phyloP scores from a whole-genome alignment of 2,329 filamentous ascomycete species.

The Boeremia exigua region DNA sequence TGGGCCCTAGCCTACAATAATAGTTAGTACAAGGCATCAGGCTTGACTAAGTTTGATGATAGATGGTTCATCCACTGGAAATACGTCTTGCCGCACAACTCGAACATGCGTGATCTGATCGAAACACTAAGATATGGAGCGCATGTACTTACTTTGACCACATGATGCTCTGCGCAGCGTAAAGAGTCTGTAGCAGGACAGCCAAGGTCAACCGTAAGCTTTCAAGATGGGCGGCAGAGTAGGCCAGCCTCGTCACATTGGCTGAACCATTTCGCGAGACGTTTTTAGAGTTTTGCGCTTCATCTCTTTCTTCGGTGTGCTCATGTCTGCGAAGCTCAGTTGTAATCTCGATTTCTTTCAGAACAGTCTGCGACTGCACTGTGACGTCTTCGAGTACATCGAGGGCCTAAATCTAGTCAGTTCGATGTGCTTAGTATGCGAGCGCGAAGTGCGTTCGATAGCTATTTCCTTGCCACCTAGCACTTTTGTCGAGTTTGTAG shows the following conservation, averaged over 20 bases:
- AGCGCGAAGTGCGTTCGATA: too few species aligned
- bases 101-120: neutral
- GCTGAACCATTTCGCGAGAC: neutral
- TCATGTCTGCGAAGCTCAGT: conserved; percentile 18
- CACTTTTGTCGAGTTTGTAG: neutral
- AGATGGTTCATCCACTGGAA: neutral
- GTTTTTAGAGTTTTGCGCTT: neutral
- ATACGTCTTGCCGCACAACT: neutral
- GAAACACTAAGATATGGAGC: neutral
- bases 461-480: neutral
- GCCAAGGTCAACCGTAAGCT: conserved; percentile 44
- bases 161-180: conserved; percentile 47
- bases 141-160: conserved; percentile 45
- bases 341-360: conserved; percentile 37
- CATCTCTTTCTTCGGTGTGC: conserved; percentile 8
- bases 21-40: neutral
- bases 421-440: neutral
- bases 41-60: neutral
- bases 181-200: conserved; percentile 48
- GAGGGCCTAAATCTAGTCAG: conserved; percentile 31
- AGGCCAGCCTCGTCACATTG: conserved; percentile 31
- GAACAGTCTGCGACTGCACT: conserved; percentile 36
- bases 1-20: conserved; percentile 33
- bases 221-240: conserved; percentile 45
- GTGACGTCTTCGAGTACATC: conserved; percentile 44